Percentiles rank a stretch among this genome's conserved stretches.
Evolutionary conservation across 345 rosid species (phyloP).

Genomic region (Draba incana): DNA sequence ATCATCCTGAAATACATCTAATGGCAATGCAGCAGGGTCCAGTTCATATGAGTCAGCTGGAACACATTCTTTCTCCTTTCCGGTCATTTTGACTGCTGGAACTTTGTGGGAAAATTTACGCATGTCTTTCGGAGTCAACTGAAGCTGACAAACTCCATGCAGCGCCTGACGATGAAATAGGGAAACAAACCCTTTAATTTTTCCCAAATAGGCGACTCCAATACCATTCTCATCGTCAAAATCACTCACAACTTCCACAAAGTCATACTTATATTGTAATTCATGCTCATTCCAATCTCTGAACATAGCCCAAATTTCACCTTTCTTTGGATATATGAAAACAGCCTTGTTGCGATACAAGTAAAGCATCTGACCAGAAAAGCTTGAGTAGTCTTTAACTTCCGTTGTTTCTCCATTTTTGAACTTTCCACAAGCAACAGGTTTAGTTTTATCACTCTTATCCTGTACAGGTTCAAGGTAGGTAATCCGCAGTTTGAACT

Average conservation of each 20-base stretch:
- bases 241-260: slow-evolving; percentile 69
- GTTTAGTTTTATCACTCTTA: slow-evolving; percentile 47
- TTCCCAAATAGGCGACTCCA: slow-evolving; percentile 66
- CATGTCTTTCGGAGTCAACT: slow-evolving; percentile 37
- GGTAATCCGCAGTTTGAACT: slow-evolving; percentile 63
- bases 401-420: slow-evolving; percentile 45
- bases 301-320: slow-evolving; percentile 90
- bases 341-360: slow-evolving; percentile 10
- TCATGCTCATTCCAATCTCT: slow-evolving; percentile 62
- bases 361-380: slow-evolving; percentile 58
- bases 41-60: slow-evolving; percentile 70
- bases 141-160: slow-evolving; percentile 17
- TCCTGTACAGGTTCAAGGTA: slow-evolving; percentile 60
- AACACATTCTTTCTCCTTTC: slow-evolving; percentile 64
- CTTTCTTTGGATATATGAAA: slow-evolving; percentile 65
- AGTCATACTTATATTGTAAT: slow-evolving; percentile 57
- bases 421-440: slow-evolving; percentile 72
- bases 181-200: slow-evolving; percentile 68
- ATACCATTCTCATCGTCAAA: slow-evolving; percentile 52
- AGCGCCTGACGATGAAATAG: slow-evolving; percentile 47
- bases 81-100: slow-evolving; percentile 68
- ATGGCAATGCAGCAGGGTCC: slow-evolving; percentile 72
- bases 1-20: slow-evolving; percentile 32
- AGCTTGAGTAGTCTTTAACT: slow-evolving; percentile 49
- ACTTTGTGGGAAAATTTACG: slow-evolving; percentile 77